phyloP scores from a whole-genome alignment of 2,329 filamentous ascomycete species.

The Trichoderma sp. region DNA sequence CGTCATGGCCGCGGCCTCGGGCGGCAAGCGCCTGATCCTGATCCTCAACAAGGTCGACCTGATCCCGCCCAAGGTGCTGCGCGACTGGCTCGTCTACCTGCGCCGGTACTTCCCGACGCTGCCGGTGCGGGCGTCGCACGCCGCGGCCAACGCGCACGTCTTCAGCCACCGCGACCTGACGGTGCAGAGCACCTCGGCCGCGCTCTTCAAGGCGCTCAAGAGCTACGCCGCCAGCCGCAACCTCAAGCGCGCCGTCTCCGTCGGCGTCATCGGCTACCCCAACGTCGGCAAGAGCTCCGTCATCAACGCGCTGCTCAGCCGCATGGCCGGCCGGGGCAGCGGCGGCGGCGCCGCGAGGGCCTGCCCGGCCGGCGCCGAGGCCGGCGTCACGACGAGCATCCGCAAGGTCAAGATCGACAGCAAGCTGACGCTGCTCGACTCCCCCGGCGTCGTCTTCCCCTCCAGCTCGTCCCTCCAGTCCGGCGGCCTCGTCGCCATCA shows the following conservation, averaged over 20 bases:
- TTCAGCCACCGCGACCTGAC: constrained; percentile 92
- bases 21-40: constrained; percentile 85
- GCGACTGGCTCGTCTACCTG: constrained; percentile 81
- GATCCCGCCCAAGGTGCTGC: constrained; percentile 77
- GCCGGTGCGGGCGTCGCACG: constrained; percentile 79
- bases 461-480: constrained; percentile 53
- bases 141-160: constrained; percentile 81
- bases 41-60: constrained; percentile 96
- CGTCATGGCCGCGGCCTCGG: constrained; percentile 83
- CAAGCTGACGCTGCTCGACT: constrained; percentile 91
- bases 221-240: constrained; percentile 81
- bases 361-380: constrained; percentile 87
- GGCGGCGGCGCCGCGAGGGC: constrained; percentile 58
- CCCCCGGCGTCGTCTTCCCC: constrained; percentile 92
- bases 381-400: constrained; percentile 86
- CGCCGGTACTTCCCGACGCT: constrained; percentile 89
- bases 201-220: constrained; percentile 87
- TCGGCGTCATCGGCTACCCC: constrained; percentile 92
- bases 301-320: constrained; percentile 86
- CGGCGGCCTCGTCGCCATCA: constrained; percentile 52
- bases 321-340: constrained; percentile 67
- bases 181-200: constrained; percentile 79
- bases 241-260: constrained; percentile 84
- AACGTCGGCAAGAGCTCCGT: constrained; percentile 97
- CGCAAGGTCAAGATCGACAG: constrained; percentile 92